Evolutionary conservation across 148 eudicot species (phyloP).

Genomic region (Rheum nobile): DNA sequence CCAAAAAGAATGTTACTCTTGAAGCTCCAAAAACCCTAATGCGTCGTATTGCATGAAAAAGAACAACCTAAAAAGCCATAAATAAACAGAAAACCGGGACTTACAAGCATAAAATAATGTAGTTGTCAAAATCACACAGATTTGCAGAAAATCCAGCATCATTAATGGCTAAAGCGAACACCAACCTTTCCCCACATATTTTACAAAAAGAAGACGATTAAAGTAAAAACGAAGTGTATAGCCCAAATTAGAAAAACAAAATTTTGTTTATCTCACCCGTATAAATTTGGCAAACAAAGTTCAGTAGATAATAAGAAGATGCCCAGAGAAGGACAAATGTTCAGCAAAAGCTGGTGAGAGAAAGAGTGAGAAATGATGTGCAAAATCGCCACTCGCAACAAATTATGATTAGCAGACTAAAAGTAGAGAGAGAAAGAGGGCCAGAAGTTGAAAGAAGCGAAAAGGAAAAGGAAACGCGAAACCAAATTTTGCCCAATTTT

Average conservation of each 20-base stretch:
- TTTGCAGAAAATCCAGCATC: neutral
- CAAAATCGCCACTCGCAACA: neutral
- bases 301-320: neutral
- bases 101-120: neutral
- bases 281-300: neutral
- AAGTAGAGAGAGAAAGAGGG: slow-evolving; percentile 5
- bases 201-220: neutral
- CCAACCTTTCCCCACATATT: neutral
- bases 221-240: neutral
- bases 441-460: neutral
- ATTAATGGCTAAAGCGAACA: neutral
- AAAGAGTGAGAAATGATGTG: slow-evolving; percentile 4
- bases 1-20: neutral
- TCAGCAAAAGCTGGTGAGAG: slow-evolving; percentile 8
- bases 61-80: neutral
- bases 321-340: slow-evolving; percentile 7
- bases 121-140: slow-evolving; percentile 2
- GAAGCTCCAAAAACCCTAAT: slow-evolving; percentile 3
- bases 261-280: neutral
- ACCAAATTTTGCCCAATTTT: neutral
- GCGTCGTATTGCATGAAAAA: neutral
- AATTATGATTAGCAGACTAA: neutral
- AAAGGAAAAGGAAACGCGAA: neutral
- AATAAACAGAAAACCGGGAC: neutral
- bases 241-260: neutral